Conservation (phyloP, 306 rosid species). For the Luffa aegyptiaca region DNA sequence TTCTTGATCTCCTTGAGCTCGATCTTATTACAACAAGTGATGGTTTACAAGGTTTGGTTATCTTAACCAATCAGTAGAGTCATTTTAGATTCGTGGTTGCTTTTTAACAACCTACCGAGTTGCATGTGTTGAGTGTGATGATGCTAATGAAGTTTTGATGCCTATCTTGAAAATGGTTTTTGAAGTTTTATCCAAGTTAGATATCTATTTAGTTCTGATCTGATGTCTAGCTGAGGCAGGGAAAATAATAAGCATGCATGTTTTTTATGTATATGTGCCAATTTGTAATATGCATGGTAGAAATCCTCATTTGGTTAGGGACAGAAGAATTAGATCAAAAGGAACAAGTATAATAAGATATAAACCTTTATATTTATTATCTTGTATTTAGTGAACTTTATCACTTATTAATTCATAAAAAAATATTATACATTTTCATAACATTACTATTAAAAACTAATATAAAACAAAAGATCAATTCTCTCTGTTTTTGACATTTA, state of each 20-base stretch:
- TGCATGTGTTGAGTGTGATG: not conserved
- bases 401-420: not conserved
- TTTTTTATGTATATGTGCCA: not conserved
- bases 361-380: not conserved
- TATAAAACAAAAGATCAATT: too few species aligned
- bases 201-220: not conserved
- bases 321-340: not conserved
- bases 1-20: constrained; percentile 89
- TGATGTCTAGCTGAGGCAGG: not conserved
- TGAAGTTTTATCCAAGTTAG: not conserved
- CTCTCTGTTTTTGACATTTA: not conserved
- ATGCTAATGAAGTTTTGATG: not conserved
- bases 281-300: not conserved
- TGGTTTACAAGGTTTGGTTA: constrained; percentile 71
- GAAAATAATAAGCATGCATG: not conserved
- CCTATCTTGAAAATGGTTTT: not conserved
- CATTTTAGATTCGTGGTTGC: not conserved
- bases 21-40: constrained; percentile 76
- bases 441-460: not conserved
- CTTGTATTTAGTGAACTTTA: not conserved
- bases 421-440: not conserved
- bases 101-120: not conserved
- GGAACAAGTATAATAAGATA: not conserved
- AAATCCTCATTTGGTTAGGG: not conserved
- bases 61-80: constrained; percentile 16